phyloP scores from a whole-genome alignment of 345 rosid genomes.

The Heritiera fomes region DNA sequence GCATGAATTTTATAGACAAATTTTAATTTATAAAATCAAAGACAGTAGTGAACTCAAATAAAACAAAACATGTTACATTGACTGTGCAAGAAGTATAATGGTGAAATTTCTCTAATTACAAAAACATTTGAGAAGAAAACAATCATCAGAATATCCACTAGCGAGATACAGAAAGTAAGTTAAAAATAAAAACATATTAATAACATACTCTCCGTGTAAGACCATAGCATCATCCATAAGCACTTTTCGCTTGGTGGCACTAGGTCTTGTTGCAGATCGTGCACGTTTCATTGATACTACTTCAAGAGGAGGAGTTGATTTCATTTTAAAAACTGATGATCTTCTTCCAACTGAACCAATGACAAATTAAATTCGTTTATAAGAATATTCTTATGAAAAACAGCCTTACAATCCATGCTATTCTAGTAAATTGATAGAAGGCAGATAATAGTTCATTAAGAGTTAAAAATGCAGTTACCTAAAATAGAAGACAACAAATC shows the following conservation, averaged over 20 bases:
- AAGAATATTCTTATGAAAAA: not conserved
- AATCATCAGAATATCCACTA: not conserved
- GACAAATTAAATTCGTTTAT: conserved; percentile 4
- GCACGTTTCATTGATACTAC: conserved; percentile 61
- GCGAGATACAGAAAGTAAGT: not conserved
- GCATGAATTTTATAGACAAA: not conserved
- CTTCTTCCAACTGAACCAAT: conserved; percentile 66
- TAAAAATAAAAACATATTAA: conserved; percentile 1
- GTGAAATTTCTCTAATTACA: not conserved
- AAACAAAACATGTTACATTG: not conserved
- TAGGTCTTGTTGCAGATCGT: conserved; percentile 56
- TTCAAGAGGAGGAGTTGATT: conserved; percentile 67
- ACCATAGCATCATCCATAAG: conserved; percentile 93
- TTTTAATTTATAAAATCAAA: not conserved
- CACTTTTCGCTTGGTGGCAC: conserved; percentile 83
- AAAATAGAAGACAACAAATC: conserved; percentile 92
- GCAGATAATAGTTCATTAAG: not conserved
- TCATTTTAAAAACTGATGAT: conserved; percentile 79
- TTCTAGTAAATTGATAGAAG: not conserved
- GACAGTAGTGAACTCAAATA: not conserved
- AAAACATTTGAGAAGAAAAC: not conserved
- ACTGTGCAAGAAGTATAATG: not conserved
- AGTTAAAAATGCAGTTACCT: conserved; percentile 49
- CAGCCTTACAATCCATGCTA: not conserved
- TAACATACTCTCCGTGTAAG: conserved; percentile 97